Base-by-base conservation (phyloP, 805 yeast species). In the Pichia occidentalis region DNA sequence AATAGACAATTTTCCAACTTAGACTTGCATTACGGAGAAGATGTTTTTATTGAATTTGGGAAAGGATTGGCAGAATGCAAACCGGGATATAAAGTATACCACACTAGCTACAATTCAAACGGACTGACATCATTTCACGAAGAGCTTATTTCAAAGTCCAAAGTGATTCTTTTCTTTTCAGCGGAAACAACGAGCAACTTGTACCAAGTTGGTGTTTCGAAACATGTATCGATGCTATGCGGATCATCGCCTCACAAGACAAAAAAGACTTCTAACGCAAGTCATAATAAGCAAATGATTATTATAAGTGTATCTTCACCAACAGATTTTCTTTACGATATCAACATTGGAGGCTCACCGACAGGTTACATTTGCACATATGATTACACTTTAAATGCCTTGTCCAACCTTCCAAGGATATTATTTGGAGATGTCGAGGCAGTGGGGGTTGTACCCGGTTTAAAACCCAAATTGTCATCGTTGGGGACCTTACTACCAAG, bases 271-370 rank as follows among this genome's bases (percentile, higher is more conserved):
- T 55, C 21, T 62, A 63, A 46, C 16, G 5, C 7, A 44, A 31
- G 18, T 73, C 8, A 61, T 45, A 46, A 37, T 20, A 75, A 73
- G 47, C 81, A 80, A 4, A 58, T 77, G 49, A 63, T 77, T 10
- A 66, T 75, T 4, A 65, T 75, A n/a, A 77, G 81, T 4, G 76
- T 79, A 0, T 70, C 75, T 40, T 70, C 78, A 4, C 83, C 84
- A 1, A 37, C 37, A 8, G 41, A 37, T 22, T 37, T 37, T 22
- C 26, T 37, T n/a, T 75, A 73, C 47, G 83, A 77, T 48, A 71
- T 77, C 49, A 70, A 72, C 33, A 70, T 73, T 39, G 74, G 73
- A 39, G 68, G 41, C 2, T 32, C 68, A 34, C 65, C 67, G 29
- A 68, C 75, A 22, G 77, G 77, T 1, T 76, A 76, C 50, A 54